Evolutionary conservation across 371 early-diverging fungal genomes (phyloP), one percentile per base, ranked within the genome.

Genomic region (Mucor velutinosus): DNA sequence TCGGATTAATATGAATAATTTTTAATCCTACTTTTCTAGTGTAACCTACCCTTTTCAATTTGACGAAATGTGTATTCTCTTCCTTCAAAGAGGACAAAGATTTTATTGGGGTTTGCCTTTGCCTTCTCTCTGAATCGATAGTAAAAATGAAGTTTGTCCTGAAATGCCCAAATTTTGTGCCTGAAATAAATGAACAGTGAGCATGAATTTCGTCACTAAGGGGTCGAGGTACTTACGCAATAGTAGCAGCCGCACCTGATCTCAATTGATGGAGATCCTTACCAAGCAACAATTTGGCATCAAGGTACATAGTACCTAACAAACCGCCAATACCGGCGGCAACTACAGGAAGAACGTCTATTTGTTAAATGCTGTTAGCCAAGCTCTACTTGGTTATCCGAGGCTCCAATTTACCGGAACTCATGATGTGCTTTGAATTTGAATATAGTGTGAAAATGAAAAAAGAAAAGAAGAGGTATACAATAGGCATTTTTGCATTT

Each of bases 231-330:
- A 59, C 62, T 37, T 67, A 76, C 76, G 61, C 15, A 21, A 66
- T 1, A 23, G 57, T 29, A 25, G 66, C 51, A 27, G 21, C 27
- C 8, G 60, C 41, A 25, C 72, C 74, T 23, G 71, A 29, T 33
- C 56, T 53, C 7, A 77, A 27, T 60, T 77, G 78, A 35, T 62
- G 62, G 21, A 70, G 33, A 33, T 77, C 78, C 43, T 63, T 64
- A 27, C 73, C 61, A 3, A 77, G 51, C 14, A 72, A 60, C 15
- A 63, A 47, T 63, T 51, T 70, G 12, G 78, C 60, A 55, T 77
- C 78, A 10, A 75, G 59, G 45, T 77, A 77, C 75, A 75, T 75
- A 25, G 60, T 66, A n/a, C 75, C 75, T 32, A 77, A 58, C 14
- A 68, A 43, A 39, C 71, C 62, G 17, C 66, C 71, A 4, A 69